Base-by-base conservation (phyloP, 208 protist species). In the Trypanosoma caninum region DNA sequence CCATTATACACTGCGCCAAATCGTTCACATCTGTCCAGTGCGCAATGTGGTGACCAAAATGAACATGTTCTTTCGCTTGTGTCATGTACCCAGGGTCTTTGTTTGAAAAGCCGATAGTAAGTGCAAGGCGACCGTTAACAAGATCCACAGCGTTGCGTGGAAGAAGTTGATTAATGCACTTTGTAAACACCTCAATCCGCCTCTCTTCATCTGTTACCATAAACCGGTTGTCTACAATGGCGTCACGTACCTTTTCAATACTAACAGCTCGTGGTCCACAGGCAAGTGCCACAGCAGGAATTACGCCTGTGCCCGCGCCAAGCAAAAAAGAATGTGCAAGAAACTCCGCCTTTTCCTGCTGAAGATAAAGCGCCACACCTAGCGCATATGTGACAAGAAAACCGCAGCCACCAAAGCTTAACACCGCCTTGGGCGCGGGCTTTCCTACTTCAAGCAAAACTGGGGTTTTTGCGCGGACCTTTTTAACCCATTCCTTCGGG, bases 41-140 rank as follows among this genome's bases (percentile, higher is more conserved):
- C 10, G 85, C 74, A 61, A 95, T 89, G 69, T 93, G 89, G 60
- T 92, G 84, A n/a, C 89, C 89, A 82, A 90, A 95, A 59, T 88
- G 82, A 9, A 93, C 66, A 60, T 92, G 69, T 33, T 91, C 78
- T 61, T 90, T 91, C 10, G 74, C 45, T 69, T 94, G 88, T 38
- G 52, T 44, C 82, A 90, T 91, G 69, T 92, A 94, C 11, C 88
- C 88, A 2, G 84, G 70, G 59, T 94, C 88, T 16, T 66, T 64
- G 68, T 92, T 94, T 16, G 84, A 92, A 56, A 94, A 92, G 27
- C 82, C 82, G 60, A 94, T 87, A 20, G 88, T 92, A n/a, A 94
- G 71, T 9, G 88, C 88, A 2, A 90, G 74, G 8, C 88, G 80
- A 25, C 82, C 84, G 42, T 72, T 78, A 18, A 92, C 78, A 46